These are phyloP conservation scores for Mucor velutinosus DNA, from an alignment of 371 early-diverging fungal species.

Conservation along the genomic window DNA sequence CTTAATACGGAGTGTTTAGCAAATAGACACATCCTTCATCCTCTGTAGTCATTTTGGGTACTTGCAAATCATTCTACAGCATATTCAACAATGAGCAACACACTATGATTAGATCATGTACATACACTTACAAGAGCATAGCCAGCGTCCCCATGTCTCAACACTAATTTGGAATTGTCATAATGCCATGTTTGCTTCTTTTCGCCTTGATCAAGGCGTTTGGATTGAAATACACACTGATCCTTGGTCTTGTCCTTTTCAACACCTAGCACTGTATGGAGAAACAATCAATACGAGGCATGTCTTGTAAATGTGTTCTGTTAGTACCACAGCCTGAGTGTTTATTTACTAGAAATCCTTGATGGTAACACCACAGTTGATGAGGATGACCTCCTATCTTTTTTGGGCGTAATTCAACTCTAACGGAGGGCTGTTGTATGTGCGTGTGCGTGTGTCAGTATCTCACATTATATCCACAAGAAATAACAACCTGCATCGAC, in stretches of 20 bases:
- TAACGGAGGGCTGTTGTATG: conserved; percentile 6
- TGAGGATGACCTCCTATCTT: conserved; percentile 4
- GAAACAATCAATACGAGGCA: not conserved
- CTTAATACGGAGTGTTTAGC: not conserved
- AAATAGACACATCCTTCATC: conserved; percentile 4
- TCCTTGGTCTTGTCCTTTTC: conserved; percentile 10
- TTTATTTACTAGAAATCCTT: conserved; percentile 22
- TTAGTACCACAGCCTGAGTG: conserved; percentile 29
- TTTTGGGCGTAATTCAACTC: conserved; percentile 25
- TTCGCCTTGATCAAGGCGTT: not conserved
- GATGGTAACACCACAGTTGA: conserved; percentile 23
- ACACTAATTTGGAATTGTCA: conserved; percentile 2
- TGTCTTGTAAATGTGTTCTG: too few relatives aligned
- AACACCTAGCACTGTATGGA: not conserved
- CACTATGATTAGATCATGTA: not conserved
- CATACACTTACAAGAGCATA: not conserved
- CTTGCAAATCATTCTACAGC: conserved; percentile 14
- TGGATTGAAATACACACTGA: conserved; percentile 6
- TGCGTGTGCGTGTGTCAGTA: not conserved
- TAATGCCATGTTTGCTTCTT: conserved; percentile 1
- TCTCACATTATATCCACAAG: not conserved
- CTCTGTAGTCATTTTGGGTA: conserved; percentile 6
- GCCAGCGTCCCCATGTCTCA: not conserved
- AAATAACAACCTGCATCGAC: conserved; percentile 13
- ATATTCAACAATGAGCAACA: not conserved